Base-by-base conservation (phyloP, 2,329 filamentous ascomycete genomes). In the Xylaria sp. region DNA sequence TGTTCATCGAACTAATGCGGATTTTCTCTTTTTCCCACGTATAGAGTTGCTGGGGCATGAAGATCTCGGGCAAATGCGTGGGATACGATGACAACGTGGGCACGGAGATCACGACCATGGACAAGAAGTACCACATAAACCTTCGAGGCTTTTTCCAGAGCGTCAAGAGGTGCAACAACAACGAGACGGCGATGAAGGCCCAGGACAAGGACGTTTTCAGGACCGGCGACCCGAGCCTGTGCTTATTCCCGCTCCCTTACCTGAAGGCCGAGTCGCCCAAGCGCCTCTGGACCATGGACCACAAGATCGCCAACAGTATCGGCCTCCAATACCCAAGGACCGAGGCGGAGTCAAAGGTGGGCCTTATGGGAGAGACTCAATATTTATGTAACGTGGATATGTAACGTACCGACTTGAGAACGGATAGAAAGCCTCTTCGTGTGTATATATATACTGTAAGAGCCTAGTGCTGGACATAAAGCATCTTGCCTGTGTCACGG, bases 121-220 rank as follows among this genome's bases (percentile, higher is more conserved):
- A 44, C 18, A 7, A 29, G 4, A 48, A 44, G n/a, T 53, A 53
- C n/a, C 6, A 29, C 6, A 16, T 53, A 34, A 17, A 19, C 16
- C 6, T 44, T 3, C 20, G 21, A 1, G 43, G 29, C 18, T 48
- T 53, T 39, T 53, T 53, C 50, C 50, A 44, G 17, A 53, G 48
- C 18, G 44, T 53, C n/a, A 39, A 38, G 4, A 41, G 43, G 41
- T 56, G 46, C 45, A 48, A 53, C 26, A 48, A 53, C 40, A 40
- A 53, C 29, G 8, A 21, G 13, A 29, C 13, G 2, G 4, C 29
- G 43, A 48, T 48, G 8, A 40, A 48, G 2, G 2, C 38, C 11
- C 44, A 43, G 21, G 9, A 13, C 1, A 34, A 53, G 6, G 24
- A 2, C 22, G 21, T 48, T 26, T 29, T 39, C 11, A 39, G 20